Evolutionary conservation across 2,329 filamentous ascomycete species (phyloP).

Genomic region (Sclerotinia subarctica): DNA sequence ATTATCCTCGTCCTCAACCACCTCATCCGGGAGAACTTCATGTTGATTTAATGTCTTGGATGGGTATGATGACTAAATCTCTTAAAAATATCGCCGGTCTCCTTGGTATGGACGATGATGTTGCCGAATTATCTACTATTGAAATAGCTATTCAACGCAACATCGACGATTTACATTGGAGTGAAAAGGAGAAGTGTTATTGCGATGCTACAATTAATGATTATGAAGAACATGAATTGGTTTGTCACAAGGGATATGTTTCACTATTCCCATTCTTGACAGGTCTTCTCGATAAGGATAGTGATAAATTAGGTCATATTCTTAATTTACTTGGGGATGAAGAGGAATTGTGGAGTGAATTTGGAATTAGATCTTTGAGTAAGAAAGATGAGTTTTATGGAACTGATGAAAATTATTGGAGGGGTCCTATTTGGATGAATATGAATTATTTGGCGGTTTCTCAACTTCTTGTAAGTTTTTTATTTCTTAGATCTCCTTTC

Average conservation of each 20-base stretch:
- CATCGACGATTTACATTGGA: constrained; percentile 92
- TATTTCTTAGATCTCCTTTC: neutral
- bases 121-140: constrained; percentile 65
- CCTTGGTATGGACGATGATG: constrained; percentile 75
- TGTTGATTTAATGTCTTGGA: constrained; percentile 91
- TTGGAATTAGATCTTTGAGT: constrained; percentile 87
- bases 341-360: constrained; percentile 82
- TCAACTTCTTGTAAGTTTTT: constrained; percentile 67
- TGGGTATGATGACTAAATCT: constrained; percentile 92
- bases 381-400: constrained; percentile 79
- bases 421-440: constrained; percentile 90
- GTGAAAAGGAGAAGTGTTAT: constrained; percentile 72
- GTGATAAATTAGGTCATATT: constrained; percentile 69
- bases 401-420: constrained; percentile 96
- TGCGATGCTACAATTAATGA: constrained; percentile 95
- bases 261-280: constrained; percentile 90
- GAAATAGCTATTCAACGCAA: constrained; percentile 78
- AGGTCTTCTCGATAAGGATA: constrained; percentile 71
- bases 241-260: constrained; percentile 96
- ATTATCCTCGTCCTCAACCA: constrained; percentile 90
- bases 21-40: constrained; percentile 95
- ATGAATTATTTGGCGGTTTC: constrained; percentile 88
- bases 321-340: constrained; percentile 77
- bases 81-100: constrained; percentile 74
- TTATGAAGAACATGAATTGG: constrained; percentile 83